Conservation (phyloP, 257 asterid genomes). For the Nicotiana otophora region DNA sequence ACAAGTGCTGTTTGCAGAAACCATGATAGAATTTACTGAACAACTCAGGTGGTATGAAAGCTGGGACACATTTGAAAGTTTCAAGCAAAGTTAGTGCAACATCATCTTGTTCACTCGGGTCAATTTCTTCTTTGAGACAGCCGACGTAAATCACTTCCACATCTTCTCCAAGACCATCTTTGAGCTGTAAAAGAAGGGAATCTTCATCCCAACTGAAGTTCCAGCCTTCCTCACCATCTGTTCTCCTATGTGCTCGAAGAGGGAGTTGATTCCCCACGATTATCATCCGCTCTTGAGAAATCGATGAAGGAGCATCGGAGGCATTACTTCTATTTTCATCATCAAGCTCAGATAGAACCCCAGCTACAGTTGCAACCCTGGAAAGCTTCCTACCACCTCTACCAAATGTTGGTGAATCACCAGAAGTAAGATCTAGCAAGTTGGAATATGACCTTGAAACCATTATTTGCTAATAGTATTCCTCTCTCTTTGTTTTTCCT, state of each 20-base stretch:
- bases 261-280: constrained; percentile 85
- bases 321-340: constrained; percentile 64
- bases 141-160: constrained; percentile 76
- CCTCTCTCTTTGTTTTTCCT: background rate
- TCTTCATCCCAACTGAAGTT: constrained; percentile 84
- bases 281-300: constrained; percentile 66
- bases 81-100: constrained; percentile 77
- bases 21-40: constrained; percentile 79
- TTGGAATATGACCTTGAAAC: constrained; percentile 80
- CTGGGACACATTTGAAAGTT: constrained; percentile 78
- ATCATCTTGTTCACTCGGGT: constrained; percentile 58
- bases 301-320: constrained; percentile 73
- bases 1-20: constrained; percentile 75
- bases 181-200: constrained; percentile 74
- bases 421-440: constrained; percentile 67
- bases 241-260: constrained; percentile 45
- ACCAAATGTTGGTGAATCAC: constrained; percentile 51
- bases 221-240: constrained; percentile 46
- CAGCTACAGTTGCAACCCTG: constrained; percentile 72
- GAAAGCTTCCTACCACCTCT: constrained; percentile 57
- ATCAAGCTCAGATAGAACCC: constrained; percentile 69
- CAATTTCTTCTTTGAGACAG: constrained; percentile 65
- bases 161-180: constrained; percentile 82
- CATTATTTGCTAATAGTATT: constrained; percentile 21
- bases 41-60: constrained; percentile 71